Conservation (phyloP, 2,329 filamentous ascomycete species). For the Alternaria dauci region DNA sequence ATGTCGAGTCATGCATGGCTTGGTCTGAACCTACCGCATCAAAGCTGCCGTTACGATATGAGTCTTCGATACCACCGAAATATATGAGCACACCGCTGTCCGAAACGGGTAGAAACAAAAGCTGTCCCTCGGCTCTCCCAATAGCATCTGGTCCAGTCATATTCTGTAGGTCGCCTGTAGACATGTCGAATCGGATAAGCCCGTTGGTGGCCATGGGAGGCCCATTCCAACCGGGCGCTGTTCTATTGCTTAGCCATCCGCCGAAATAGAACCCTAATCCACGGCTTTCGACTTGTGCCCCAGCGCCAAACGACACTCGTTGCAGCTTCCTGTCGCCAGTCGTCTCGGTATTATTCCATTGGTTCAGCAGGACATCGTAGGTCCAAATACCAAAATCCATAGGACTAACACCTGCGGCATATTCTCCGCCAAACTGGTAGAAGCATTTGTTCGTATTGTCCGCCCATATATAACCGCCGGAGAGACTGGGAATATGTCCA, state of each 20-base stretch:
- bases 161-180: slow-evolving; percentile 61
- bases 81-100: slow-evolving; percentile 68
- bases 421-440: slow-evolving; percentile 70
- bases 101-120: slow-evolving; percentile 68
- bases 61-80: slow-evolving; percentile 66
- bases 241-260: slow-evolving; percentile 67
- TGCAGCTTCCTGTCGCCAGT: slow-evolving; percentile 49
- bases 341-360: slow-evolving; percentile 62
- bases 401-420: slow-evolving; percentile 50
- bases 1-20: slow-evolving; percentile 3
- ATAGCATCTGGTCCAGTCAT: slow-evolving; percentile 61
- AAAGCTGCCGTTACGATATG: slow-evolving; percentile 58
- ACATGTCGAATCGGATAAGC: slow-evolving; percentile 67
- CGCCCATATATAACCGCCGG: slow-evolving; percentile 64
- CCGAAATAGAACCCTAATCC: slow-evolving; percentile 70
- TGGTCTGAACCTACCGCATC: slow-evolving; percentile 33
- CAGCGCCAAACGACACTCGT: slow-evolving; percentile 65
- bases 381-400: slow-evolving; percentile 61
- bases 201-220: slow-evolving; percentile 59
- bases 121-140: slow-evolving; percentile 66
- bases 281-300: slow-evolving; percentile 62
- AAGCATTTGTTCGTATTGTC: slow-evolving; percentile 70
- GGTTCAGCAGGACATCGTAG: slow-evolving; percentile 66
- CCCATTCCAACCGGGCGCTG: slow-evolving; percentile 61
- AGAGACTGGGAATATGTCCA: slow-evolving; percentile 61